phyloP scores from a whole-genome alignment of 495 filamentous ascomycete genomes.

The Lophium mytilinum region DNA sequence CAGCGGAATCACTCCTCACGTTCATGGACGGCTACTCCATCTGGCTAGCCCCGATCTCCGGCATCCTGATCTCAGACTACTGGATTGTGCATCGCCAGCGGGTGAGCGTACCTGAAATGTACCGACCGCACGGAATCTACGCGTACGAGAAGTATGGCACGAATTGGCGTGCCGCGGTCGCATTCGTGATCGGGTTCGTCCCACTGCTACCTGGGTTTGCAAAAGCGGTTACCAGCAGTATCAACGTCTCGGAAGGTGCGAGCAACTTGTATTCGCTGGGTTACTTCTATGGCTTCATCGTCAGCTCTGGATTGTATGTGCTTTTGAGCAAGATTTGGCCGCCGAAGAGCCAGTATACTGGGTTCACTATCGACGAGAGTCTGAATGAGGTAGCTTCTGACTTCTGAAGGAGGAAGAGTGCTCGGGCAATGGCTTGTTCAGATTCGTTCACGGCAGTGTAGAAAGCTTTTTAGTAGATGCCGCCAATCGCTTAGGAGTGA shows the following conservation, averaged over 20 bases:
- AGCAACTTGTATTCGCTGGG: not conserved
- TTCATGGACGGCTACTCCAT: conserved; percentile 48
- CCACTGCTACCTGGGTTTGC: conserved; percentile 38
- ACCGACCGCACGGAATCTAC: conserved; percentile 34
- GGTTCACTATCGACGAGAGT: too few relatives aligned
- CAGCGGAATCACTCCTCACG: conserved; percentile 48
- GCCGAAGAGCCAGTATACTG: too few relatives aligned
- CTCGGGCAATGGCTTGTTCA: too few relatives aligned
- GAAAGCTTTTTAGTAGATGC: too few relatives aligned
- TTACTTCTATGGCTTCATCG: conserved; percentile 1
- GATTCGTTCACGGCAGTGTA: too few relatives aligned
- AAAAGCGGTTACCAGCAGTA: not conserved
- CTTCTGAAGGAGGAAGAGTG: too few relatives aligned
- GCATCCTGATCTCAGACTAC: conserved; percentile 43
- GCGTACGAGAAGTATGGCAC: conserved; percentile 22
- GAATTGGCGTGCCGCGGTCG: conserved; percentile 40
- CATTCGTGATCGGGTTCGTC: conserved; percentile 35
- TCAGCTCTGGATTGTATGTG: not conserved
- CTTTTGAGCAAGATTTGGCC: not conserved
- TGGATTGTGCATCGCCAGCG: conserved; percentile 41
- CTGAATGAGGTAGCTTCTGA: too few relatives aligned
- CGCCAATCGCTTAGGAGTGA: too few relatives aligned
- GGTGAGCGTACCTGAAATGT: conserved; percentile 36
- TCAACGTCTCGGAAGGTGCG: conserved; percentile 3
- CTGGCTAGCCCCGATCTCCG: conserved; percentile 42